Base-by-base conservation (phyloP, 805 yeast genomes). In the Candida methanosorbosa region DNA sequence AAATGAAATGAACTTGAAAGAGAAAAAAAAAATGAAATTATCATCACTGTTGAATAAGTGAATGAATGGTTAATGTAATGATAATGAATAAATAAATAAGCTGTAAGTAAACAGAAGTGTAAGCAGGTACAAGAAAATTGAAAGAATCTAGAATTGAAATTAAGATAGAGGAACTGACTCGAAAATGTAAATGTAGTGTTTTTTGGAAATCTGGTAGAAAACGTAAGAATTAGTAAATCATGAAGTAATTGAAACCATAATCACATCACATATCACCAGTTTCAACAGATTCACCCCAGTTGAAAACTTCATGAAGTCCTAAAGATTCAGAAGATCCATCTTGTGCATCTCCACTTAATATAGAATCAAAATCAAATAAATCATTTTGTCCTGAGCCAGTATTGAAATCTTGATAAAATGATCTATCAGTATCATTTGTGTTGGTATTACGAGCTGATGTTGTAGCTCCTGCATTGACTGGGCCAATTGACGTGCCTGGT, bases 251-350 rank as follows among this genome's bases (percentile, higher is more conserved):
- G 15, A 9, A 26, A 6, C 5, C 18, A 26, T 4, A 26, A 9
- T 13, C n/a, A 26, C 7, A 5, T 38, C 23, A 46, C 31, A 45
- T 45, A 33, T 60, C 65, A 11, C 60, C 56, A 8, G 66, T 57
- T 34, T 62, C 66, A 23, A 63, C 69, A 32, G 63, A 52, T 38
- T 63, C 71, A 16, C 60, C 60, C 70, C 71, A 66, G 35, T 51
- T 54, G 40, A 49, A 53, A 18, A 40, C 57, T 36, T 47, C 55
- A 38, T 54, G 58, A 47, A 49, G 52, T 29, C 56, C 68, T 37
- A 60, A 50, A 34, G 39, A 47, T 4, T 55, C 52, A 31, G 56
- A 39, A 34, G 50, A 60, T 3, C 32, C 17, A 22, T 54, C 59
- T 29, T 43, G 61, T 33, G 50, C 57, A 37, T 61, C 68, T 9